Evolutionary conservation across 2,329 filamentous ascomycete species (phyloP), one percentile per base, ranked within the genome.

Genomic region (Ophiostoma australiae): DNA sequence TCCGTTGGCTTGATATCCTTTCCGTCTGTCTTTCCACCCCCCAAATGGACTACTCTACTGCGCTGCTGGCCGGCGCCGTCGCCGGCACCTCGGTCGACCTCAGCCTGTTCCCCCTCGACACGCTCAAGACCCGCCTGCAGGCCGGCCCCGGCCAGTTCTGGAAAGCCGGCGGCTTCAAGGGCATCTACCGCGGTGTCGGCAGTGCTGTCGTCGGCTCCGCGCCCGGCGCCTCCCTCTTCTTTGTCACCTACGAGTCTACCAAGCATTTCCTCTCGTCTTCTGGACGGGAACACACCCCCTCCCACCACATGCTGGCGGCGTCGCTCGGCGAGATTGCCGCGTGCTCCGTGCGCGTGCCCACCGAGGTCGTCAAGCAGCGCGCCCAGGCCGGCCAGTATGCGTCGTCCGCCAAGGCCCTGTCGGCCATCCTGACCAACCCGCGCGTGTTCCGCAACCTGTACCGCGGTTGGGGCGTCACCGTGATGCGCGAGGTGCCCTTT

Each of bases 71-170:
- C 76, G 95, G 95, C 80, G 95, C 90, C 78, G 84, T 97, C 75
- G 95, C 95, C 75, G 95, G 95, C 78, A 95, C 95, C 67, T 97
- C 94, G 17, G 95, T 98, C 80, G 95, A 99, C 86, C 90, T 97
- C 77, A 93, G 93, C 71, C 92, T 99, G 78, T 99, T 92, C 84
- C 95, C 95, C 0, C 93, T 99, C 84, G 96, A 99, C 86, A 99
- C 95, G 0, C 90, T 99, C 78, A 99, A 99, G 83, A 99, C 96
- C 63, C 93, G 95, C 20, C 92, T 99, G 7, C 95, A 99, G 83
- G 93, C 93, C 74, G 87, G 74, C 23, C 73, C 87, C 67, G 79
- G 85, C 71, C 79, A 85, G 71, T 93, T 97, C 84, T 88, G 92
- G 78, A 85, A 91, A 71, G 89, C 90, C 2, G 94, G 95, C 78